phyloP scores from a whole-genome alignment of 129 eudicot genomes.

The Saussurea involucrata region DNA sequence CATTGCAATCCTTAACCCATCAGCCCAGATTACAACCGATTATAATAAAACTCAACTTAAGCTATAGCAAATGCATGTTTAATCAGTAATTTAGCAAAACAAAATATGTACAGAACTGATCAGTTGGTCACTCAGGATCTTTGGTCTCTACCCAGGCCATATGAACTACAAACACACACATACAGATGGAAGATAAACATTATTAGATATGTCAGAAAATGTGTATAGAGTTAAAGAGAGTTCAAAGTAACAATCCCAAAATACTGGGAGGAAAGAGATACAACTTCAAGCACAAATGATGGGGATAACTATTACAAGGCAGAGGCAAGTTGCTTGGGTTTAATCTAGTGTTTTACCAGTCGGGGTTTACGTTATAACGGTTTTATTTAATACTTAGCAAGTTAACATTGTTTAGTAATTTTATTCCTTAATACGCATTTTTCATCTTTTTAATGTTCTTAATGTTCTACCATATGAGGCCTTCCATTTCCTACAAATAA shows the following conservation, averaged over 20 bases:
- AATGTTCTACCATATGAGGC: not conserved
- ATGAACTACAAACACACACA: not conserved
- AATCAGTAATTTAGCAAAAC: not conserved
- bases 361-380: too few species aligned
- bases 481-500: not conserved
- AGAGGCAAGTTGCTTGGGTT: too few species aligned
- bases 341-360: too few species aligned
- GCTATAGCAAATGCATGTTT: not conserved
- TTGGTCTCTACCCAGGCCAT: not conserved
- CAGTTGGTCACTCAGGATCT: not conserved
- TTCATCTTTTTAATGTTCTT: not conserved
- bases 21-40: not conserved
- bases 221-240: not conserved
- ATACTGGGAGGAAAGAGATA: not conserved
- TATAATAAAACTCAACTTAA: not conserved
- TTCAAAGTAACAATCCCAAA: too few species aligned
- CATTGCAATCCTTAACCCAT: not conserved
- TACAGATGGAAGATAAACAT: not conserved
- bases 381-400: too few species aligned
- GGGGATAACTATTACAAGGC: too few species aligned
- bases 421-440: not conserved
- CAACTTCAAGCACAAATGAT: too few species aligned
- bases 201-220: not conserved
- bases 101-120: not conserved
- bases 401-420: too few species aligned